Evolutionary conservation across 352 stramenopile species (phyloP).

Genomic region (Globisporangium nodosum): DNA sequence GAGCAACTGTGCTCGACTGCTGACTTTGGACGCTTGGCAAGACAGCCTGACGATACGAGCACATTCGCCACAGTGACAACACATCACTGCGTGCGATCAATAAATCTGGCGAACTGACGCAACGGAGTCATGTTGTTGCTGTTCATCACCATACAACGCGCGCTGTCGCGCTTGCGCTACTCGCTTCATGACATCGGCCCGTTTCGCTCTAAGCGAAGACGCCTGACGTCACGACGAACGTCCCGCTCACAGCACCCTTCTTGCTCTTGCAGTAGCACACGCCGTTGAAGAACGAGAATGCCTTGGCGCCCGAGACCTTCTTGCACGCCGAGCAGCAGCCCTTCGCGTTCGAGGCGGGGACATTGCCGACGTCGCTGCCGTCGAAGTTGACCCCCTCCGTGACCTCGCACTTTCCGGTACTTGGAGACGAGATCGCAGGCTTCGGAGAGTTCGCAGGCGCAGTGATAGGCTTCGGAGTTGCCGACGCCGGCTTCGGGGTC

Average conservation of each 20-base stretch:
- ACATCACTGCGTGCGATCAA: too few species aligned
- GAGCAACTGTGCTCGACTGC: too few species aligned
- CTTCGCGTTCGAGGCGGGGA: not conserved
- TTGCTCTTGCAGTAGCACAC: not conserved
- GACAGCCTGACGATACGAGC: too few species aligned
- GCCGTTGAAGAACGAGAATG: not conserved
- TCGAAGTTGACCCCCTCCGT: not conserved
- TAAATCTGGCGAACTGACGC: too few species aligned
- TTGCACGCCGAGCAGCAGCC: not conserved
- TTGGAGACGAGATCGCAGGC: not conserved
- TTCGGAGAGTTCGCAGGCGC: not conserved
- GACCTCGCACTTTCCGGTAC: not conserved
- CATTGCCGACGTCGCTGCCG: not conserved
- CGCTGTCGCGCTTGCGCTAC: too few species aligned
- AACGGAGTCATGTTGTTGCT: too few species aligned
- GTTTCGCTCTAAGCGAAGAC: too few species aligned
- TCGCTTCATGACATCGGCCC: too few species aligned
- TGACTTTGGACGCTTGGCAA: too few species aligned
- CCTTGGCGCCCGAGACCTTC: not conserved
- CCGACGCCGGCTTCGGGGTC: too few species aligned
- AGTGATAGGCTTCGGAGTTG: not conserved
- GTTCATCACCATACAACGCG: too few species aligned
- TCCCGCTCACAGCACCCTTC: not conserved
- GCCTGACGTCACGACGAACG: not conserved
- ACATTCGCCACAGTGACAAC: too few species aligned